Conservation (phyloP, 176 grass and related monocot genomes). For the Dendrocalamus sinicus region DNA sequence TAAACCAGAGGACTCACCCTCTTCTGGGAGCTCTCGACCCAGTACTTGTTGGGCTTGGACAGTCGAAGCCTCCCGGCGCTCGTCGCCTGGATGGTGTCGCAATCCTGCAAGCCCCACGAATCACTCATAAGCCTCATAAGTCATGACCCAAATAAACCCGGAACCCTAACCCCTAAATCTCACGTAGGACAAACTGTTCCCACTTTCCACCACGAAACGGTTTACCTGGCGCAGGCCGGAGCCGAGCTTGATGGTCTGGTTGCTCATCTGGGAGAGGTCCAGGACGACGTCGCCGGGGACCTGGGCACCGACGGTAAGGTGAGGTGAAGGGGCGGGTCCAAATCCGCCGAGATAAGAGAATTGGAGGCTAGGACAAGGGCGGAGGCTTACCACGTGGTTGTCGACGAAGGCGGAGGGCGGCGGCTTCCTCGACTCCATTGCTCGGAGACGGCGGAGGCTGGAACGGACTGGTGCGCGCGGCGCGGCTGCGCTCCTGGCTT, state of each 20-base stretch:
- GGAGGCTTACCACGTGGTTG: slow-evolving; percentile 45
- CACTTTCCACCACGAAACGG: background rate
- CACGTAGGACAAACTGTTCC: background rate
- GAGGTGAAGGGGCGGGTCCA: background rate
- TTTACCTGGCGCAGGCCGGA: slow-evolving; percentile 75
- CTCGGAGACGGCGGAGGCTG: background rate
- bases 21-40: slow-evolving; percentile 92
- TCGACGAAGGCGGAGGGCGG: slow-evolving; percentile 38
- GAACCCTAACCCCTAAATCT: slow-evolving; percentile 42
- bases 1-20: slow-evolving; percentile 58
- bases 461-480: background rate
- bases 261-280: slow-evolving; percentile 76
- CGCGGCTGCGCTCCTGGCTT: slow-evolving; percentile 20
- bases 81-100: slow-evolving; percentile 70
- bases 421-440: slow-evolving; percentile 49
- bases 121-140: background rate
- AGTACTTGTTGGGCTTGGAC: slow-evolving; percentile 94
- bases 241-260: slow-evolving; percentile 88
- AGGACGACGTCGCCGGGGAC: slow-evolving; percentile 78
- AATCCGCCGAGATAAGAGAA: background rate
- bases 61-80: slow-evolving; percentile 71
- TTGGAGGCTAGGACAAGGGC: background rate
- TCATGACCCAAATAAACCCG: slow-evolving; percentile 18
- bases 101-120: slow-evolving; percentile 54
- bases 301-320: slow-evolving; percentile 49